Evolutionary conservation across 164 flowering plant species (phyloP), one percentile per base, ranked within the genome.

Genomic region (Vitis vinifera): DNA sequence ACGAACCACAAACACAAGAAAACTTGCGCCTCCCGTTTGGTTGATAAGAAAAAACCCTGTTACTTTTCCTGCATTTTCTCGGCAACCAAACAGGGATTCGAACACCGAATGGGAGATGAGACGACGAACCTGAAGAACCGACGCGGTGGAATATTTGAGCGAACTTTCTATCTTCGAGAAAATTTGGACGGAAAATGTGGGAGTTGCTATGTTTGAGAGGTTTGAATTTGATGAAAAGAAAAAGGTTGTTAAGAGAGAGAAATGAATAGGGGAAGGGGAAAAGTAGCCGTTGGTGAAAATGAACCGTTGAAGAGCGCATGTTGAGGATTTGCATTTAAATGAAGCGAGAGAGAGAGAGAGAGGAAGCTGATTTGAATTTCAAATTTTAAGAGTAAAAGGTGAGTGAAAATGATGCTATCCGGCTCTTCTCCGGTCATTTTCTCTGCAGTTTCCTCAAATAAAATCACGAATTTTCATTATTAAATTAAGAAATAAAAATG

Each of bases 301-400:
- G 62, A 74, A 69, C 76, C 79, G 79, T 77, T 77, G 63, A 68
- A 65, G 69, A 68, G 72, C 79, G 79, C 66, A 50, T 30, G 68
- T 27, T 51, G 65, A 29, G 68, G 51, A 47, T 62, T 44, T 59
- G 30, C 64, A 59, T 10, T 75, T 67, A 61, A 69, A 59, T 58
- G 66, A 71, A 64, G 31, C 0, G 19, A 2, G 30, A 15, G 62
- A 6, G 12, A 15, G 62, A 6, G 12, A 31, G 19, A 14, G 23
- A 49, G 51, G 48, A 62, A 51, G 17, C 2, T 1, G 60, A 37
- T 72, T 76, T 76, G 73, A 76, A 76, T 51, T 76, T 76, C 76
- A 69, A 76, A 76, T 72, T 51, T 23, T 58, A 9, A 23, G 8
- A 12, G 49, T 48, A 55, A 59, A 23, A 51, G 66, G 44, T 3